Conservation (phyloP, 1,284 basidiomycete genomes). For the Peniophora sp. region DNA sequence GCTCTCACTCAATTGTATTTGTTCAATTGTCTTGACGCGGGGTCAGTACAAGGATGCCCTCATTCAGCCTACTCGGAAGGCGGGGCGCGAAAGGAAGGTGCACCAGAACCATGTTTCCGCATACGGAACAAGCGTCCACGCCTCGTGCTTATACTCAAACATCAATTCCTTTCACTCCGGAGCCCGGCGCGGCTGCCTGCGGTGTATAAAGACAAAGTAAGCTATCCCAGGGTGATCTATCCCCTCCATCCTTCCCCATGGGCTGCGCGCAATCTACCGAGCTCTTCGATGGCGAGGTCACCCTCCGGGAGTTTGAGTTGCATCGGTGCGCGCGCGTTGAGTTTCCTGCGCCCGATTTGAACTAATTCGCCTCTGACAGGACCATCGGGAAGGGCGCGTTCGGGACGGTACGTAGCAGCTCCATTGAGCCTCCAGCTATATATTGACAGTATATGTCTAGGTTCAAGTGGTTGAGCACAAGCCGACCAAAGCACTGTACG, state of each 20-base stretch:
- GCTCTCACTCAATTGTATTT: not conserved
- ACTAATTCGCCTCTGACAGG: not conserved
- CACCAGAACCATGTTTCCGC: not conserved
- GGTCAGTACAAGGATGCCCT: not conserved
- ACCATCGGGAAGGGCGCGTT: not conserved
- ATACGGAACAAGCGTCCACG: not conserved
- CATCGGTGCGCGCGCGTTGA: conserved; percentile 98
- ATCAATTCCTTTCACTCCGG: conserved; percentile 13
- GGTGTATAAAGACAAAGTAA: not conserved
- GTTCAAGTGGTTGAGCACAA: conserved; percentile 95
- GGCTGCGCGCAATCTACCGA: conserved; percentile 65
- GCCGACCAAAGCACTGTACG: conserved; percentile 86
- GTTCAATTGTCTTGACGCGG: not conserved
- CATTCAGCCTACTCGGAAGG: not conserved
- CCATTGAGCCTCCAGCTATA: not conserved
- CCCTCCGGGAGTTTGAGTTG: conserved; percentile 93
- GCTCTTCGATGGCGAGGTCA: conserved; percentile 91
- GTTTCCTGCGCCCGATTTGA: conserved; percentile 21
- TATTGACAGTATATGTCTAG: conserved; percentile 22
- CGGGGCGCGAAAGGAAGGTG: not conserved
- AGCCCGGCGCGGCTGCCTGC: no score
- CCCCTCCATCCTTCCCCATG: conserved; percentile 29
- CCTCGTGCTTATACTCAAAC: not conserved
- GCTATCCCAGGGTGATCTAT: not conserved
- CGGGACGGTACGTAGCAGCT: not conserved